Evolutionary conservation across 352 stramenopile genomes (phyloP), one percentile per base, ranked within the genome.

Genomic region (Pythium rhizo-oryzae): DNA sequence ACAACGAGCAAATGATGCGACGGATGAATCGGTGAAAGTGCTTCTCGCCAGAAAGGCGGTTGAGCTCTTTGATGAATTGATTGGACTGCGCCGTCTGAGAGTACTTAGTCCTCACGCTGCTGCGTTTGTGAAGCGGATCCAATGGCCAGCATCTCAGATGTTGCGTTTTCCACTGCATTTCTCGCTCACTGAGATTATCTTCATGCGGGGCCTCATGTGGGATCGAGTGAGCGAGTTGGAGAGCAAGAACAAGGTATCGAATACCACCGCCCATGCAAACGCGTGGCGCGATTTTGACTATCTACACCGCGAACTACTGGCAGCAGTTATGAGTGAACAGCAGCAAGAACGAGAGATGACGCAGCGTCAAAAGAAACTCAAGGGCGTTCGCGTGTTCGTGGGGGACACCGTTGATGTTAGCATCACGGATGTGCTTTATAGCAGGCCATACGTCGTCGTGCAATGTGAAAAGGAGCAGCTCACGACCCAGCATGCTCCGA

Each of bases 381-480:
- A 55, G 8, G 79, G 79, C 0, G 35, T 92, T 23, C 65, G 76
- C 8, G 35, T 92, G 0, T 84, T 80, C 41, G 46, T 90, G 24
- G 84, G 84, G 1, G 68, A 70, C 1, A 89, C 81, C 0, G 47
- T 72, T 1, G 64, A 85, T 44, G 66, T 92, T 2, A 24, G 19
- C 16, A 71, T 86, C 33, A 28, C 56, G 0, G 74, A 92, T 49
- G 43, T 90, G 21, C 43, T 90, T 7, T 64, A 75, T 25, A 90
- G 81, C 51, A 76, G 81, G 16, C 80, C 84, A 0, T 80, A 73
- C 44, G 72, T 90, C 8, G 63, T 62, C 12, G 67, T 92, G 39
- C 74, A 78, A 28, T 78, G 78, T 41, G 80, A 90, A 8, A 53
- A 80, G 77, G 8, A 75, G 61, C 25, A 70, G 56, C 4, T 19